Evolutionary conservation across 148 eudicot genomes (phyloP).

Genomic region (Simmondsia chinensis): DNA sequence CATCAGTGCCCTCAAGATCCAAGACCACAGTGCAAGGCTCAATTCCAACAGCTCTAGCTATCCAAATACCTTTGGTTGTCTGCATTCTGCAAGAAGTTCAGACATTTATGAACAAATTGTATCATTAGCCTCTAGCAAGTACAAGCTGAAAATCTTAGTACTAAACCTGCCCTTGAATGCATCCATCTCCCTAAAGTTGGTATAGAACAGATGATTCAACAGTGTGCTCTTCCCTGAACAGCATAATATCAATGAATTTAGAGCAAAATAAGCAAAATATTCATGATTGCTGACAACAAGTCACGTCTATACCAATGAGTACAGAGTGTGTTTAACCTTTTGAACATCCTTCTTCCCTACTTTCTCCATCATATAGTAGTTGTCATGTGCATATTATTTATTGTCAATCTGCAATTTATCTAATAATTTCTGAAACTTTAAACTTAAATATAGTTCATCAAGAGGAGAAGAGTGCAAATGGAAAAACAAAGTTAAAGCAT

Average conservation of each 20-base stretch:
- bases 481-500: too few relatives aligned
- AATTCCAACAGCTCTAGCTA: conserved; percentile 36
- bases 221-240: conserved; percentile 43
- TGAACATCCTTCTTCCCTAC: too few relatives aligned
- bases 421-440: too few relatives aligned
- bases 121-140: too few relatives aligned
- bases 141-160: too few relatives aligned
- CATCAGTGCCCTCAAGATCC: conserved; percentile 55
- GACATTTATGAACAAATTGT: background rate
- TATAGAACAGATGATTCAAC: conserved; percentile 33
- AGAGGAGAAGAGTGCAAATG: too few relatives aligned
- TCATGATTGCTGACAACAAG: background rate
- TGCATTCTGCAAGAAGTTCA: conserved; percentile 19
- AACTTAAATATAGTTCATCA: too few relatives aligned
- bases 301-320: too few relatives aligned
- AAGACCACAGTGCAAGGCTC: conserved; percentile 41
- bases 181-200: conserved; percentile 49
- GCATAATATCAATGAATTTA: background rate
- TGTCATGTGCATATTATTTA: too few relatives aligned
- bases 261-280: background rate
- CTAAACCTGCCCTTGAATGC: conserved; percentile 49
- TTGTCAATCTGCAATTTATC: too few relatives aligned
- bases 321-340: too few relatives aligned
- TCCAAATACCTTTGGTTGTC: conserved; percentile 43
- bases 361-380: too few relatives aligned